Conservation (phyloP, 192 early-diverging fungal species). For the Linnemannia schmuckeri region DNA sequence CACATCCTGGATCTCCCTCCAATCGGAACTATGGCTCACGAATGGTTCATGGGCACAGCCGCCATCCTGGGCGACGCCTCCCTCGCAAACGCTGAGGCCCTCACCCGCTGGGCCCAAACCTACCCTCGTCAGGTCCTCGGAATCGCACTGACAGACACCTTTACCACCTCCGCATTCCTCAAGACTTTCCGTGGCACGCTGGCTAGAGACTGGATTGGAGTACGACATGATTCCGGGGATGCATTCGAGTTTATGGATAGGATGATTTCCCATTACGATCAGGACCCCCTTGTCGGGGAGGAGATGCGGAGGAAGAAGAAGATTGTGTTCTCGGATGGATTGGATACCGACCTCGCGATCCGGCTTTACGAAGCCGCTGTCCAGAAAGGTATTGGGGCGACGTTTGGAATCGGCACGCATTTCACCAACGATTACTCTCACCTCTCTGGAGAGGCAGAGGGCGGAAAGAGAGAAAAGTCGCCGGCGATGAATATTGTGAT, state of each 20-base stretch:
- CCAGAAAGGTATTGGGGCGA: constrained; percentile 60
- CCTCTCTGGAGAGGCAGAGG: constrained; percentile 19
- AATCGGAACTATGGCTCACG: constrained; percentile 73
- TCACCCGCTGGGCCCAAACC: constrained; percentile 70
- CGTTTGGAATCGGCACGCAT: constrained; percentile 82
- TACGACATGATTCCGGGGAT: constrained; percentile 84
- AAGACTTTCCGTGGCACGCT: constrained; percentile 67
- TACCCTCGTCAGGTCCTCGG: constrained; percentile 67
- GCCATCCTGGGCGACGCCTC: constrained; percentile 70
- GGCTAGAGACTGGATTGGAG: constrained; percentile 65
- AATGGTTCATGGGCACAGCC: constrained; percentile 83
- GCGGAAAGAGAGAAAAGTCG: constrained; percentile 18
- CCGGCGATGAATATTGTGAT: constrained; percentile 82
- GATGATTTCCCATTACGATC: constrained; percentile 73
- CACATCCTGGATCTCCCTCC: constrained; percentile 59
- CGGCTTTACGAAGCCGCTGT: constrained; percentile 62
- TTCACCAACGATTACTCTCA: constrained; percentile 79
- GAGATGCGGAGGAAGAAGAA: constrained; percentile 60
- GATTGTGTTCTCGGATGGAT: constrained; percentile 80
- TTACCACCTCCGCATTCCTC: constrained; percentile 74
- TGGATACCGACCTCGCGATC: constrained; percentile 67
- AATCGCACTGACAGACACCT: constrained; percentile 83
- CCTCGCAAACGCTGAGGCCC: constrained; percentile 70
- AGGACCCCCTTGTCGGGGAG: constrained; percentile 59
- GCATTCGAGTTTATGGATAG: constrained; percentile 69